Base-by-base conservation (phyloP, 176 grass and related monocot genomes). In the Thalia dealbata region DNA sequence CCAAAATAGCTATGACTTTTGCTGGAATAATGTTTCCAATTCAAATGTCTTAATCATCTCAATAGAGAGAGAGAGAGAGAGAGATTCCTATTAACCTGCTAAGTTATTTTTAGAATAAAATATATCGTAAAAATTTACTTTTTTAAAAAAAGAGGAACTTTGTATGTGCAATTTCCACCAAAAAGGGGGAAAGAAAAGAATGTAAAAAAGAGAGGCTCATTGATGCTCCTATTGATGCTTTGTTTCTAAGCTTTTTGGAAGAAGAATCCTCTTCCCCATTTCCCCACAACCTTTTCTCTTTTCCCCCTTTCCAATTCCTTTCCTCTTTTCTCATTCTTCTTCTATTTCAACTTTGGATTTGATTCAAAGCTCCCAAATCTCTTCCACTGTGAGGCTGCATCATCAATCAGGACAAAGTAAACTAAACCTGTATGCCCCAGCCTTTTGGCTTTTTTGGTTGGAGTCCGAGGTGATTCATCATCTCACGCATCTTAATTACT, bases 211-310 rank as follows among this genome's bases (percentile, higher is more conserved):
- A 48, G 45, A 48, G 1, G 45, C 45, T 48, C 45, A 58, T 22
- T 58, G 54, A 23, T 55, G 18, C 52, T 16, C 18, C 19, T 16
- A 13, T 55, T 19, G 19, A n/a, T 38, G 19, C 54, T 58, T 58
- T 22, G 54, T 58, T 58, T 58, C 54, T 58, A 21, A n/a, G 54
- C 54, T 58, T 58, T 58, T 58, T 58, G 54, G 54, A 58, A 58
- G 54, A n/a, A 16, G 54, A 58, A 21, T 58, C 54, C 16, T 58
- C 32, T 38, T 4, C 54, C 54, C 16, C 22, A 18, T 19, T 19
- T 4, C 54, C 54, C 16, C 6, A n/a, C 32, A 38, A 38, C 22
- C 54, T 19, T n/a, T 58, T 4, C 11, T 9, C 45, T 9, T 48
- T 48, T 48, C 6, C 45, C 45, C 6, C 11, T 48, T 18, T 58